These are phyloP conservation scores for Zizania palustris DNA, from an alignment of 202 grass and related monocot genomes.

Conservation along the genomic window DNA sequence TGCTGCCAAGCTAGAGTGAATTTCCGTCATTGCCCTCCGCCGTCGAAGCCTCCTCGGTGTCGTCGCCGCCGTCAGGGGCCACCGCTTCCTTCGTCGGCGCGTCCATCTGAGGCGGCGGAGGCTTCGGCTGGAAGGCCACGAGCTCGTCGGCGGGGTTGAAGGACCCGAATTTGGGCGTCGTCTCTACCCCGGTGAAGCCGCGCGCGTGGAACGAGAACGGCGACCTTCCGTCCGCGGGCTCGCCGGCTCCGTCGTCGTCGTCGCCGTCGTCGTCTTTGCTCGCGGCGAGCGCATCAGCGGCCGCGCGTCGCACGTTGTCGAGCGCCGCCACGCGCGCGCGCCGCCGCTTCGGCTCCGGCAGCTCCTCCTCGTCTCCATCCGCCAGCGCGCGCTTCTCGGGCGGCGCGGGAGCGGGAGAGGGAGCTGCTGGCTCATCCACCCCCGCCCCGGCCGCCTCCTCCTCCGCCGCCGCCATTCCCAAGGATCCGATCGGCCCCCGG, in stretches of 20 bases:
- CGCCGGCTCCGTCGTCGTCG: constrained; percentile 4
- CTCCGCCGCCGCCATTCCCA: constrained; percentile 36
- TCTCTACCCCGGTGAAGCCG: constrained; percentile 62
- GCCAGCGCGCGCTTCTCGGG: constrained; percentile 29
- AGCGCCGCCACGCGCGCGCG: constrained; percentile 60
- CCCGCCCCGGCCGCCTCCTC: constrained; percentile 8
- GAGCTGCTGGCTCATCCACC: constrained; percentile 28
- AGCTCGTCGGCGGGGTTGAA: constrained; percentile 59
- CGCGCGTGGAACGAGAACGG: constrained; percentile 79
- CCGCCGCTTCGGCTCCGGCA: constrained; percentile 54
- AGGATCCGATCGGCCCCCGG: constrained; percentile 17
- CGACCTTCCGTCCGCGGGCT: background rate
- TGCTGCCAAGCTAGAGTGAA: constrained; percentile 19
- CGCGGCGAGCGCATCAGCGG: background rate
- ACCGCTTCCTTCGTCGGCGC: background rate
- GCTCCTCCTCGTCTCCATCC: constrained; percentile 21
- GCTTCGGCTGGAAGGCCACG: constrained; percentile 30
- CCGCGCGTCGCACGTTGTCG: constrained; percentile 46
- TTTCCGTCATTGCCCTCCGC: constrained; percentile 37
- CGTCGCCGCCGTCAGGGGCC: background rate
- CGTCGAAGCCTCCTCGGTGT: background rate
- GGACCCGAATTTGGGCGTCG: constrained; percentile 81
- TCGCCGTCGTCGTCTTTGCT: background rate
- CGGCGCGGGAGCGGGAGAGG: background rate
- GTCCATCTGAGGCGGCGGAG: background rate